phyloP scores from a whole-genome alignment of 2,329 filamentous ascomycete species.

The Aspergillus novoparasiticus region DNA sequence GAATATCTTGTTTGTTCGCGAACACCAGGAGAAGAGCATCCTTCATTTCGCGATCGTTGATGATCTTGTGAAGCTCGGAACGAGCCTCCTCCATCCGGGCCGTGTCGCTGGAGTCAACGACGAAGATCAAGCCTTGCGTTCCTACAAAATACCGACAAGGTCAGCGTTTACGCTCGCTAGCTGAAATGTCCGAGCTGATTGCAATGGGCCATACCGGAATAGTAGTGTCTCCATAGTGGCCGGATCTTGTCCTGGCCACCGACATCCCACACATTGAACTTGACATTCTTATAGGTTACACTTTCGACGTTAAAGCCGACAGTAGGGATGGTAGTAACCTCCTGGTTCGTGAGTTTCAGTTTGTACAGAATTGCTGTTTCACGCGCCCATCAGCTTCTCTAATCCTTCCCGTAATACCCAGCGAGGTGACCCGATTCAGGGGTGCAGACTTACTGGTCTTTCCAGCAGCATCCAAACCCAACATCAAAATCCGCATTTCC shows the following conservation, averaged over 20 bases:
- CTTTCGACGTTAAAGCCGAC: constrained; percentile 99
- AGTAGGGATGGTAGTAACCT: constrained; percentile 96
- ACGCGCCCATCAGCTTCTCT: not conserved
- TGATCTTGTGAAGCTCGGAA: constrained; percentile 92
- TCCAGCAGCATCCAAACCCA: constrained; percentile 95
- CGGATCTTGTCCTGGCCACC: constrained; percentile 99
- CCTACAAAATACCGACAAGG: constrained; percentile 53
- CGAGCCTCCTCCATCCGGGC: constrained; percentile 89
- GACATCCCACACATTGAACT: constrained; percentile 99
- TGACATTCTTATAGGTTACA: constrained; percentile 98
- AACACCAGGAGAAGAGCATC: constrained; percentile 93
- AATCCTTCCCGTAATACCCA: not conserved
- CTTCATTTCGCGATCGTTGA: constrained; percentile 97
- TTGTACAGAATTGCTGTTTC: constrained; percentile 84
- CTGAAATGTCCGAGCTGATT: not conserved
- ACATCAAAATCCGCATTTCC: constrained; percentile 98
- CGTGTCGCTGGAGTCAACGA: constrained; percentile 93
- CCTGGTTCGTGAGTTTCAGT: constrained; percentile 89
- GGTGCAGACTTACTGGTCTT: constrained; percentile 70
- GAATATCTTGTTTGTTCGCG: constrained; percentile 98
- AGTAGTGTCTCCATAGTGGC: constrained; percentile 97
- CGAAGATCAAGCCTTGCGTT: constrained; percentile 97
- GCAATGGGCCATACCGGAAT: constrained; percentile 61
- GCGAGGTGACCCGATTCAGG: not conserved
- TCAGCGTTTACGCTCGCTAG: constrained; percentile 6